A percentile compares a stretch with the other conserved stretches of the same genome.
Evolutionary conservation across 805 yeast genomes (phyloP).

Genomic region (Aciculoconidium aculeatum): DNA sequence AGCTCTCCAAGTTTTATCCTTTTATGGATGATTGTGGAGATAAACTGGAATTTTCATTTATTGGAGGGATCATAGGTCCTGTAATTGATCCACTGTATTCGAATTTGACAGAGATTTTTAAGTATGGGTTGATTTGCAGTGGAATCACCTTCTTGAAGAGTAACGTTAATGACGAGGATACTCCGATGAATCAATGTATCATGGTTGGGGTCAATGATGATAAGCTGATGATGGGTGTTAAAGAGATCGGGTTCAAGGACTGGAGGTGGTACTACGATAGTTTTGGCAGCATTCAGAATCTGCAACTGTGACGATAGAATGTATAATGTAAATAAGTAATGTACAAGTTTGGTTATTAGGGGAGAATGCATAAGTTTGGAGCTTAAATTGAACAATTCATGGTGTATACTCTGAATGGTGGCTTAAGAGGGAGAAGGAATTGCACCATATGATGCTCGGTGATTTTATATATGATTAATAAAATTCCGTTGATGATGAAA

Average conservation of each 20-base stretch:
- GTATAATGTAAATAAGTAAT: neutral
- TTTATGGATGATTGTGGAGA: slow-evolving; percentile 39
- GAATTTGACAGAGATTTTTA: slow-evolving; percentile 48
- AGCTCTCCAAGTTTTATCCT: slow-evolving; percentile 44
- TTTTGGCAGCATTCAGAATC: slow-evolving; percentile 20
- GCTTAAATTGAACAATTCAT: no score
- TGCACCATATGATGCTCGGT: no score
- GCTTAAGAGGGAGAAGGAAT: no score
- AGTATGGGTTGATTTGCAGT: slow-evolving; percentile 52
- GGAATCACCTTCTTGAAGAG: slow-evolving; percentile 44
- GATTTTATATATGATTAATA: no score
- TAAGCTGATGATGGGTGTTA: slow-evolving; percentile 27
- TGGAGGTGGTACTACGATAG: slow-evolving; percentile 35
- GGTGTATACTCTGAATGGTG: no score
- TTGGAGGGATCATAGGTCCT: slow-evolving; percentile 51
- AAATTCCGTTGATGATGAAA: no score
- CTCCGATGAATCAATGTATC: slow-evolving; percentile 27
- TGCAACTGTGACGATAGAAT: neutral
- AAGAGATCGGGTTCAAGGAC: slow-evolving; percentile 37
- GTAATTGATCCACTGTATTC: slow-evolving; percentile 49
- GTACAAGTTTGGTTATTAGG: no score
- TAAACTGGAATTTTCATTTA: slow-evolving; percentile 12
- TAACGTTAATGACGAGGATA: slow-evolving; percentile 19
- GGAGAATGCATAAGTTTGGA: no score
- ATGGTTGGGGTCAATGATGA: slow-evolving; percentile 34